Evolutionary conservation across 148 eudicot species (phyloP), one percentile per base, ranked within the genome.

Genomic region (Amaranthus palmeri): DNA sequence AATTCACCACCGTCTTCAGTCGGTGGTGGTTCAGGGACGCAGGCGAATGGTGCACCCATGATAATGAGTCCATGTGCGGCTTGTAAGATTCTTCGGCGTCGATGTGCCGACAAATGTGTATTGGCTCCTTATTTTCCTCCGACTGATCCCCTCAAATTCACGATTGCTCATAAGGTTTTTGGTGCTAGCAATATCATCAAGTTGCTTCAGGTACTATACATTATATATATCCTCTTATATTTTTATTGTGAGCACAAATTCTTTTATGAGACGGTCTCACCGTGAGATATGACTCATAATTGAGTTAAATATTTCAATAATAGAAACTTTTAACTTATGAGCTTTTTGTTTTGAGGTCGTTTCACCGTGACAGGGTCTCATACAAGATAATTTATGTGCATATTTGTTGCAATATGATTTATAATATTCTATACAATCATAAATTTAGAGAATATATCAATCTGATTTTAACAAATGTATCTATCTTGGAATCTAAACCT

Each of bases 111-210:
- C 7, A 83, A 82, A 67, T 89, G 95, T 66, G 85, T 87, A 8
- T 67, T 85, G 76, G 89, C 91, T 18, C 95, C 95, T 0, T 87
- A 87, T 55, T 87, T 87, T 58, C 95, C 95, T 15, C 95, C 95
- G 0, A 82, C 85, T 8, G 89, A 89, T 58, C 95, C 95, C 3
- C 83, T 87, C 79, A 85, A 86, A 74, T 89, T 89, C 82, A 81
- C 89, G 70, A 87, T 84, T 65, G 95, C 95, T 10, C 95, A 89
- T 54, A 81, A 84, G 69, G 91, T 89, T 56, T 89, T 86, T 70
- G 93, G 93, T 72, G 90, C 93, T 61, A 89, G 91, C 83, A 89
- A 89, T 77, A 89, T 89, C 79, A 89, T 87, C 76, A 89, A 89
- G 74, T 48, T 89, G 43, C 75, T 89, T 53, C 95, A 89, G 91